Base-by-base conservation (phyloP, 2,329 filamentous ascomycete species). In the Didymella exigua region DNA sequence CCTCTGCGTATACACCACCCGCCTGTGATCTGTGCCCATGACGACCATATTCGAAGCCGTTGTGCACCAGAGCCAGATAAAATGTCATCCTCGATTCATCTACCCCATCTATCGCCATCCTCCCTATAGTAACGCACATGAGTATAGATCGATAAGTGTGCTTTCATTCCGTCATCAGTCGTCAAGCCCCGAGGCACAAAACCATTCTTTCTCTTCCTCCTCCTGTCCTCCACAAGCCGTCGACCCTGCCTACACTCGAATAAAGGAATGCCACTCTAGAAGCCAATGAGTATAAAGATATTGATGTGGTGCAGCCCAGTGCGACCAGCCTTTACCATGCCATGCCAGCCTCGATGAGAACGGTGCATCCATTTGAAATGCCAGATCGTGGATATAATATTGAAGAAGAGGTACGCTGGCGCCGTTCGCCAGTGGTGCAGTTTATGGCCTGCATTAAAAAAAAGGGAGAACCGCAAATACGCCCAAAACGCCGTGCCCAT, bases 151-250 rank as follows among this genome's bases (percentile, higher is more conserved):
- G 40, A 49, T 54, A 49, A 49, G 33, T 40, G 51, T 54, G 45
- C 45, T 54, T 49, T 56, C 53, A 56, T 56, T 56, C 41, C 53
- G 24, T 56, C 53, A 27, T 56, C 53, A 56, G 37, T 50, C 47
- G 27, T 50, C 42, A 40, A 31, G 52, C 52, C 45, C 18, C 21
- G 45, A 37, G 44, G 44, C 44, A 49, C 31, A 33, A 49, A 54
- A 31, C 44, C 38, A 31, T 11, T 43, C 31, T 31, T 42, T 19
- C 13, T 24, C 36, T 5, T 7, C 21, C 36, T 23, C 13, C 11
- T n/a, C n/a, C n/a, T n/a, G 6, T 31, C 26, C 26, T 27, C 44
- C 33, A 23, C 23, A 33, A 23, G 18, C 19, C 37, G 19, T 24
- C 31, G 31, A 11, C 19, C 44, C 51, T 54, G 38, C 45, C 45